A percentile compares a stretch with the other conserved stretches of the same genome.
These are phyloP conservation scores for Fusarium sp. DNA, from an alignment of 2,329 filamentous ascomycete species.

Conservation along the genomic window DNA sequence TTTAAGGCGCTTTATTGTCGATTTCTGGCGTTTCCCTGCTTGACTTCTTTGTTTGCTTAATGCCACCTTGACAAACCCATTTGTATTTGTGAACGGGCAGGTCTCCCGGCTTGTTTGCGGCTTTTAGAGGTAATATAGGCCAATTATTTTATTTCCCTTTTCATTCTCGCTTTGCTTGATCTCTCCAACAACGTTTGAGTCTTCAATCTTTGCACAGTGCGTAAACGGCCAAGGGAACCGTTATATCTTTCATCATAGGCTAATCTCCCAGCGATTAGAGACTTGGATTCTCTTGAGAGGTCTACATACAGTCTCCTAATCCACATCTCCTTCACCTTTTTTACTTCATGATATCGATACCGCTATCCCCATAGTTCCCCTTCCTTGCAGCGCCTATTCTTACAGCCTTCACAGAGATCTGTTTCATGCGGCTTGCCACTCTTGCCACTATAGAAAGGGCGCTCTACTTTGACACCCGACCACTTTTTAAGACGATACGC, in stretches of 20 bases:
- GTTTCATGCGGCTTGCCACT: conserved; percentile 37
- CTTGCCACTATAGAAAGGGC: not conserved
- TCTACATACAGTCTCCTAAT: no score
- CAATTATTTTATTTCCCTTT: not conserved
- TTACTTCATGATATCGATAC: not conserved
- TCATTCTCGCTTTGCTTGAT: not conserved
- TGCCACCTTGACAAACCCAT: not conserved
- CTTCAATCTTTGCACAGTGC: no score
- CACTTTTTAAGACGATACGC: conserved; percentile 50
- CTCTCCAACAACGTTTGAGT: not conserved
- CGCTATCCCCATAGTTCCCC: not conserved
- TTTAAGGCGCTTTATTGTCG: not conserved
- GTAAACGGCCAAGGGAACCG: no score
- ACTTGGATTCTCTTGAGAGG: no score
- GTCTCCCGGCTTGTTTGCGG: not conserved
- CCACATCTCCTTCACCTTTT: no score
- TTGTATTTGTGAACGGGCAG: not conserved
- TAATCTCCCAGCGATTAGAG: no score
- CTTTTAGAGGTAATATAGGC: not conserved
- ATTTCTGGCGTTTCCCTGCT: not conserved
- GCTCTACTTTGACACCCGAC: conserved; percentile 42
- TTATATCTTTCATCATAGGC: no score
- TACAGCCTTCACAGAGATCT: conserved; percentile 50
- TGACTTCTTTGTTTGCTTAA: not conserved
- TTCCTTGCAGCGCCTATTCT: conserved; percentile 42